Conservation (phyloP, 2,329 filamentous ascomycete genomes). For the Trichoderma endophyticum region DNA sequence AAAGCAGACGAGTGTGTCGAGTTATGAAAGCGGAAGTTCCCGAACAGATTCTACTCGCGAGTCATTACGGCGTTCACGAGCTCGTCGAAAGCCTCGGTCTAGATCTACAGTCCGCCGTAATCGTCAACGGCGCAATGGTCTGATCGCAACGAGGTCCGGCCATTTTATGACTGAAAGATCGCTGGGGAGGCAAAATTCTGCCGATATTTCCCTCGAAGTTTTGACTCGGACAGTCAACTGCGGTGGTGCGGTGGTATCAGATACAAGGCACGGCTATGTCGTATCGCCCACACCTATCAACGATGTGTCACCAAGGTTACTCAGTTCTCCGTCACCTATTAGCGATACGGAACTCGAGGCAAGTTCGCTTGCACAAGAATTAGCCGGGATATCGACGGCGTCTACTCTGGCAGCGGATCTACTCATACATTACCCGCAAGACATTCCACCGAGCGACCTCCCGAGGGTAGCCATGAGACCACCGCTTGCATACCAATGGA, state of each 20-base stretch:
- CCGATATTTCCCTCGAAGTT: background rate
- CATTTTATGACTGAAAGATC: background rate
- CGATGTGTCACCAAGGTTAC: conserved; percentile 18
- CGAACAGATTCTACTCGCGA: background rate
- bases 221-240: background rate
- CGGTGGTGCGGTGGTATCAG: background rate
- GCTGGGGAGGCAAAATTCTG: background rate
- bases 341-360: conserved; percentile 27
- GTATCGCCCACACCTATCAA: background rate
- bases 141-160: background rate
- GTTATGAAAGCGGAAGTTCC: background rate
- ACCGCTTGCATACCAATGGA: conserved; percentile 27
- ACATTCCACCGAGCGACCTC: background rate
- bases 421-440: background rate
- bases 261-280: background rate
- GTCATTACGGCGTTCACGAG: background rate
- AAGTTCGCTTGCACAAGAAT: conserved; percentile 26
- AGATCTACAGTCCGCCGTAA: background rate
- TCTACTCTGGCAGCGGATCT: background rate
- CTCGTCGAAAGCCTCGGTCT: background rate
- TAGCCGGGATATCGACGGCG: conserved; percentile 32
- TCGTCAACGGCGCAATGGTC: background rate
- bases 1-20: background rate
- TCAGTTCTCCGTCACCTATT: conserved; percentile 23
- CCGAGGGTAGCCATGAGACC: conserved; percentile 22